These are phyloP conservation scores for Bacterosira constricta DNA, from an alignment of 108 stramenopile genomes.

Conservation along the genomic window DNA sequence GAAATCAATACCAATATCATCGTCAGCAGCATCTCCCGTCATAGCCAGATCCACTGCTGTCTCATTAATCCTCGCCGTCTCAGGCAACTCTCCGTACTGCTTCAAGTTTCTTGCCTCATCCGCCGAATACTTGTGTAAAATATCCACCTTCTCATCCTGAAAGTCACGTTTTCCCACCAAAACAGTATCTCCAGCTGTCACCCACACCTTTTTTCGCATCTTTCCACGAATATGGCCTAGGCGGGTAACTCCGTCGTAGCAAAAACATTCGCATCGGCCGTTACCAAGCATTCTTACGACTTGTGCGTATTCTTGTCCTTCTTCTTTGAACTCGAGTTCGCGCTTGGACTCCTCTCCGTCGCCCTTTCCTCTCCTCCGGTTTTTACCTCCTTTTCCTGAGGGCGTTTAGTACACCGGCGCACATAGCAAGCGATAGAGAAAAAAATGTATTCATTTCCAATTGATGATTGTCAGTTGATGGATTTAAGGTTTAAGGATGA, in stretches of 20 bases:
- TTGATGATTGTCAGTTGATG: too few species aligned
- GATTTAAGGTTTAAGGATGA: background rate
- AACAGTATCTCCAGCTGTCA: conserved; percentile 97
- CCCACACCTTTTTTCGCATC: conserved; percentile 99
- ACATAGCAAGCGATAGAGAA: background rate
- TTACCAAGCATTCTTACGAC: conserved; percentile 99
- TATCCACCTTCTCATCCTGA: conserved; percentile 99
- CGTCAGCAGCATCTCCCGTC: conserved; percentile 93
- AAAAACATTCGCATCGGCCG: conserved; percentile 97
- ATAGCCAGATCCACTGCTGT: conserved; percentile 99
- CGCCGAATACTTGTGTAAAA: conserved; percentile 98
- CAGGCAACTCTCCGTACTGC: conserved; percentile 98
- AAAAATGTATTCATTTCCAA: conserved; percentile 1
- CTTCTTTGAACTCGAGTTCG: conserved; percentile 99
- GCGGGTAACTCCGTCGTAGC: conserved; percentile 98
- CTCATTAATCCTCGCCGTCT: conserved; percentile 98
- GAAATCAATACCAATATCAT: conserved; percentile 95
- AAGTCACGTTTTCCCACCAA: conserved; percentile 97
- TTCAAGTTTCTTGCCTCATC: conserved; percentile 99
- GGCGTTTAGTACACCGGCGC: background rate
- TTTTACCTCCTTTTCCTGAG: conserved; percentile 99
- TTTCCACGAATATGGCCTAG: conserved; percentile 99
- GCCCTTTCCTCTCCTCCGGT: conserved; percentile 98
- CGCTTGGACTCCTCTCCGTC: conserved; percentile 99
- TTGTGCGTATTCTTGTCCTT: conserved; percentile 92